Conservation (phyloP, 2,329 filamentous ascomycete genomes). For the Cordyceps farinosa region DNA sequence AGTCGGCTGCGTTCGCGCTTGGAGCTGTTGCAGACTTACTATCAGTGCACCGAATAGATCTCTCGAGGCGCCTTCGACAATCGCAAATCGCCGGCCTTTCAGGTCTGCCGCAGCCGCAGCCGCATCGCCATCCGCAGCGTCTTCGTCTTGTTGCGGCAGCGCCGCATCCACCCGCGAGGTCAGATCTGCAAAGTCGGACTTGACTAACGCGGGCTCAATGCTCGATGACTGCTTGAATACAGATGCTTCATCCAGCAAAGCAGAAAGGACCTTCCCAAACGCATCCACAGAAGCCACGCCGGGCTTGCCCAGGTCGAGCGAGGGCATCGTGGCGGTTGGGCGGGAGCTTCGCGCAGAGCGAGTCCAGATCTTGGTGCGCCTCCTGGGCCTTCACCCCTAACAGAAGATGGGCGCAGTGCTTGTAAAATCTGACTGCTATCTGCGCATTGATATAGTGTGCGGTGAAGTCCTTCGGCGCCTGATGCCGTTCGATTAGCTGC, state of each 20-base stretch:
- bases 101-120: slow-evolving; percentile 39
- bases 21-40: slow-evolving; percentile 47
- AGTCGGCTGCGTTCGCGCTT: slow-evolving; percentile 22
- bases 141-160: slow-evolving; percentile 27
- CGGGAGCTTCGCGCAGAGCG: neutral
- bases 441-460: neutral
- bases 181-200: slow-evolving; percentile 58
- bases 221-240: slow-evolving; percentile 54
- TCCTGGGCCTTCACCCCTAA: neutral
- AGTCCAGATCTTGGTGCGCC: neutral
- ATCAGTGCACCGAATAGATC: slow-evolving; percentile 75
- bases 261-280: slow-evolving; percentile 51
- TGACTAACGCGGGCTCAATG: slow-evolving; percentile 72
- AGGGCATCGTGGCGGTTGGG: slow-evolving; percentile 42
- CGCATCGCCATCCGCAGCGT: slow-evolving; percentile 30
- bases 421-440: neutral
- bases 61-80: slow-evolving; percentile 80
- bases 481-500: neutral
- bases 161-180: slow-evolving; percentile 41
- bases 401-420: neutral
- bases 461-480: too few species aligned
- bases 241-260: slow-evolving; percentile 57
- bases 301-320: slow-evolving; percentile 41
- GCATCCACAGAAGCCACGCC: slow-evolving; percentile 51
- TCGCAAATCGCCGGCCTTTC: slow-evolving; percentile 56